Evolutionary conservation across 495 filamentous ascomycete genomes (phyloP), one percentile per base, ranked within the genome.

Genomic region (Tuber brumale): DNA sequence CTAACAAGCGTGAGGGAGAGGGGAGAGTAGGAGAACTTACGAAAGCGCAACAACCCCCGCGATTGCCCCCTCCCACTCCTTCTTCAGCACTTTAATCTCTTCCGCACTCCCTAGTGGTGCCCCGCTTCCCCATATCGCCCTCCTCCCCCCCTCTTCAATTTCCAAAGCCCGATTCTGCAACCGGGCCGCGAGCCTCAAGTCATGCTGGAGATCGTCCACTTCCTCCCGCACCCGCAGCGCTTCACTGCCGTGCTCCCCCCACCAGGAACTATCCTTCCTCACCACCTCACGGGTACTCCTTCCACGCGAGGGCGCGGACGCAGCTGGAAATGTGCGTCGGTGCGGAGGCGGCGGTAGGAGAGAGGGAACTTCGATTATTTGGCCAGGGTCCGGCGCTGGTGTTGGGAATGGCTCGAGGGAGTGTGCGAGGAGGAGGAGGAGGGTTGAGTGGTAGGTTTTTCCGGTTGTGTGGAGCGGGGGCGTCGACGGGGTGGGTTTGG

Each of bases 381-480:
- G 46, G 44, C 42, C 46, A 6, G 39, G 70, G 21, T 70, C 76
- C 77, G 57, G 57, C 57, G 27, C 76, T 66, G 77, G 73, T 35
- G n/a, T 31, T 44, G 5, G 39, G 71, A 21, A 76, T 71, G 44
- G 77, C 61, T 70, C 77, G 27, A 66, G 77, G 61, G 61, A 46
- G 71, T 69, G 76, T 51, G 46, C 10, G 27, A 46, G 43, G 42
- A 79, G 71, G 10, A 79, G 76, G 21, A 70, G 39, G n/a, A 79
- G 71, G 31, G 77, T 79, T 14, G 77, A 79, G 71, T 79, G 76
- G 71, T 79, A 78, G 14, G 57, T 66, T 31, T 66, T 66, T 16
- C 57, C 57, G 0, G 27, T 31, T 0, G n/a, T 66, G 27, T 66
- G 57, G 57, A 66, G n/a, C 3, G 57, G 57, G 12, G 57, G 57